phyloP scores from a whole-genome alignment of 2,329 filamentous ascomycete species.

The Alternaria gansuensis region DNA sequence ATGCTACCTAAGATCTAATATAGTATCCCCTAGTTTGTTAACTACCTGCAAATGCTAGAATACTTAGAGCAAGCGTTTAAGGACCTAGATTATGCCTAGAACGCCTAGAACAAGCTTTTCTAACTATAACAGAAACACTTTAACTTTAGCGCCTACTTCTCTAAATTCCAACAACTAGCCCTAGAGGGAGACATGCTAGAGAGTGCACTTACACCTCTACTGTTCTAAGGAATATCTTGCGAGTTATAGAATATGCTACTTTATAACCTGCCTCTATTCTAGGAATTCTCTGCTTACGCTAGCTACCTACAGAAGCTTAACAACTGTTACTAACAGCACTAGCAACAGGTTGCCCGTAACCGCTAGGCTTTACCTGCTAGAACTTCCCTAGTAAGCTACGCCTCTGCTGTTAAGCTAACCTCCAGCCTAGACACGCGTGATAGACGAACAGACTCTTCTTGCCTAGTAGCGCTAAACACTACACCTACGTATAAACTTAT shows the following conservation, averaged over 20 bases:
- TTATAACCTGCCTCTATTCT: neutral
- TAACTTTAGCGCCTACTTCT: slow-evolving; percentile 5
- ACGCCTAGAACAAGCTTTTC: slow-evolving; percentile 4
- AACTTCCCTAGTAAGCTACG: too few species aligned
- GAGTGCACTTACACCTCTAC: too few species aligned
- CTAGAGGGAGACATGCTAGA: slow-evolving; percentile 3
- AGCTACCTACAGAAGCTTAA: slow-evolving; percentile 2
- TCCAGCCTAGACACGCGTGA: too few species aligned
- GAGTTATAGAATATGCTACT: too few species aligned
- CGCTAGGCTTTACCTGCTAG: too few species aligned
- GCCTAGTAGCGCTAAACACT: neutral
- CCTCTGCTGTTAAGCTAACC: too few species aligned
- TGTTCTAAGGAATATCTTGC: too few species aligned
- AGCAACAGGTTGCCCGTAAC: neutral
- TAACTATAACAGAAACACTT: neutral
- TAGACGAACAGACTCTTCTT: neutral
- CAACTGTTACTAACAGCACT: neutral
- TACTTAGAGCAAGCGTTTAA: neutral
- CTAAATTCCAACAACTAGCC: neutral
- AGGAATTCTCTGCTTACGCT: neutral
- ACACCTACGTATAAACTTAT: neutral
- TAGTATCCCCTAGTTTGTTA: neutral
- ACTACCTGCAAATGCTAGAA: neutral
- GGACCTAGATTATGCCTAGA: neutral
- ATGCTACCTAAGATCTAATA: slow-evolving; percentile 9